Evolutionary conservation across 768 basidiomycete species (phyloP), one percentile per base, ranked within the genome.

Genomic region (Pleurotus eryngii): DNA sequence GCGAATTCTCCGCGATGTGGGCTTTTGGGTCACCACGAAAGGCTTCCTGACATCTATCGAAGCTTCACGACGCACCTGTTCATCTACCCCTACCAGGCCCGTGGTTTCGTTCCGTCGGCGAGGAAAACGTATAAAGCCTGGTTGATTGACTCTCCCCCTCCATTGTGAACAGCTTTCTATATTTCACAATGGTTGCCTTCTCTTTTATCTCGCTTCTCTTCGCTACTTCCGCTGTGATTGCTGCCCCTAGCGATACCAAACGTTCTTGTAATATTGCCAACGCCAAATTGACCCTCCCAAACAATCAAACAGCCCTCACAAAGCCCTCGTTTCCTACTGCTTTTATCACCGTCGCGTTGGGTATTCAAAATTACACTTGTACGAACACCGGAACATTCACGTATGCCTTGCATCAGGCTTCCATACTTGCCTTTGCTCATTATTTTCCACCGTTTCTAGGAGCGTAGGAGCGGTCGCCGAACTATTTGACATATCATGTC

Each of bases 331-430:
- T 61, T 15, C 57, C 68, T 0, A 68, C 74, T 1, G 70, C 67
- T 9, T 80, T 71, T 64, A 73, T 83, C 49, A 74, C 71, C 9
- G 64, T 82, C 15, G 80, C 70, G 8, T 65, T 81, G 48, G 78
- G 81, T 22, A 74, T 73, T 12, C 82, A 83, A 64, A 82, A 83
- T 65, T 84, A 83, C 65, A 84, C 80, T 26, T 84, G 83, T 35
- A 65, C 39, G 14, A 4, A 58, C 45, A 68, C 71, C 40, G 80
- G 72, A 57, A 77, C 72, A 55, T 84, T 71, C 62, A 72, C 73
- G 82, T 83, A 55, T 60, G 79, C 63, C 8, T 43, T 11, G 15
- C 17, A 24, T 4, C 22, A 24, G 22, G 2, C 2, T 3, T 24
- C 22, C 22, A 24, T 24, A 24, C 4, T 24, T 37, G 30, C n/a